Percentiles rank a stretch among this genome's conserved stretches.
These are phyloP conservation scores for Cercospora canescens DNA, from an alignment of 2,329 filamentous ascomycete genomes.

Conservation along the genomic window DNA sequence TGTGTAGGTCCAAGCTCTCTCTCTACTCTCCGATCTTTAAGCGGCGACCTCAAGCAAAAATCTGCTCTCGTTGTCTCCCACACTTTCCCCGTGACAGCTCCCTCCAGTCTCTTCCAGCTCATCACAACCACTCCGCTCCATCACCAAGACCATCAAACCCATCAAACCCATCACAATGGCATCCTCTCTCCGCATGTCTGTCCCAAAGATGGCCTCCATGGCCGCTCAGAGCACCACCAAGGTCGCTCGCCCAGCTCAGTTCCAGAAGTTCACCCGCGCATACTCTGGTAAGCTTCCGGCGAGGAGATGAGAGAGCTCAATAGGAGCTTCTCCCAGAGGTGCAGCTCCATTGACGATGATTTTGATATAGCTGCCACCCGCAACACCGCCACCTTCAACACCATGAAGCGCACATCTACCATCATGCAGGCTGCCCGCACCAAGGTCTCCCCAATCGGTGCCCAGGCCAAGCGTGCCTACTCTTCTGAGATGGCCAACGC, in stretches of 20 bases:
- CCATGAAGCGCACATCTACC: conserved; percentile 70
- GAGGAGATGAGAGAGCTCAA: conserved; percentile 17
- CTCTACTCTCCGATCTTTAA: conserved; percentile 27
- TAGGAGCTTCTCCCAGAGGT: conserved; percentile 11
- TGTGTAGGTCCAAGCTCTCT: conserved; percentile 24
- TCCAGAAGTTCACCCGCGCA: conserved; percentile 67
- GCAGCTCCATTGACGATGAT: conserved; percentile 20
- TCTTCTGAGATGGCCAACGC: conserved; percentile 85
- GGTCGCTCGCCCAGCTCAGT: conserved; percentile 67
- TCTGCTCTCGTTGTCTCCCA: conserved; percentile 27
- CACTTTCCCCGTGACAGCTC: conserved; percentile 32
- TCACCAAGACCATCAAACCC: conserved; percentile 20
- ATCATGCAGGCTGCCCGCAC: conserved; percentile 38
- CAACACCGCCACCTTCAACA: conserved; percentile 63
- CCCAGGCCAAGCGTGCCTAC: conserved; percentile 63
- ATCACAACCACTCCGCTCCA: conserved; percentile 29
- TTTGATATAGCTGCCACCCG: conserved; percentile 33
- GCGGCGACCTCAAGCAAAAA: conserved; percentile 29
- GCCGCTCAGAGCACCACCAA: conserved; percentile 68
- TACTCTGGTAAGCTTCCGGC: conserved; percentile 58
- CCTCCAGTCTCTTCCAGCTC: conserved; percentile 26
- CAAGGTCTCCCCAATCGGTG: conserved; percentile 49
- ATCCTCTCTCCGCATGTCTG: conserved; percentile 69
- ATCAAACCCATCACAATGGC: conserved; percentile 67
- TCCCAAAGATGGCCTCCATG: conserved; percentile 71